Percentiles rank a stretch among this genome's conserved stretches.
Conservation (phyloP, 257 asterid genomes). For the Solanum pennellii region DNA sequence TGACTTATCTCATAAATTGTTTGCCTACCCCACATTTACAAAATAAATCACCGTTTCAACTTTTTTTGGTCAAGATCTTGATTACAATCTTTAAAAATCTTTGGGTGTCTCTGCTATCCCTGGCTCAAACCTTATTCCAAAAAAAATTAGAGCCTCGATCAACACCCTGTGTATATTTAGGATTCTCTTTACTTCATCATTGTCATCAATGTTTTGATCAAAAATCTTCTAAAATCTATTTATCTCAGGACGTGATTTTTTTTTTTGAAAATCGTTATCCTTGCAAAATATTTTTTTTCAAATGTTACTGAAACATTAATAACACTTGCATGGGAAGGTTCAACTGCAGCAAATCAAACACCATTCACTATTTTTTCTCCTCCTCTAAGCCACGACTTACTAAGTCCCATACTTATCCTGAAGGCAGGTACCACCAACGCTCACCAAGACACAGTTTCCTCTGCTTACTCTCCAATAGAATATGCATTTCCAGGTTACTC, state of each 20-base stretch:
- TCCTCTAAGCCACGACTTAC: not conserved
- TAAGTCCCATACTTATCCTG: not conserved
- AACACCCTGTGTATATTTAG: no score
- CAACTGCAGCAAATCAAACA: no score
- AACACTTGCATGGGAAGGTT: no score
- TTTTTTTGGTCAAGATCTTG: not conserved
- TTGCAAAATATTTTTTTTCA: not conserved
- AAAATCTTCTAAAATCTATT: no score
- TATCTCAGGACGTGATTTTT: not conserved
- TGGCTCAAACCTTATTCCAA: no score
- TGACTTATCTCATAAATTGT: no score
- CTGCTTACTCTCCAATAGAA: no score
- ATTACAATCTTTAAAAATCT: not conserved
- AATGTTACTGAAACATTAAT: not conserved
- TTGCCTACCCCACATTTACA: not conserved
- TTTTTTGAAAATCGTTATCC: not conserved
- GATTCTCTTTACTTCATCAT: no score
- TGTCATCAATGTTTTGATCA: no score
- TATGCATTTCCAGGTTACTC: not conserved
- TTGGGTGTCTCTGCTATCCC: not conserved
- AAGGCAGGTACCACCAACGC: not conserved
- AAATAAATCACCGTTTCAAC: not conserved
- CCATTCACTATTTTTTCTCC: not conserved
- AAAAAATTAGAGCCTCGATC: no score
- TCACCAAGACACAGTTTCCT: not conserved